phyloP scores from a whole-genome alignment of 108 stramenopile species.

The Chaetoceros muelleri region DNA sequence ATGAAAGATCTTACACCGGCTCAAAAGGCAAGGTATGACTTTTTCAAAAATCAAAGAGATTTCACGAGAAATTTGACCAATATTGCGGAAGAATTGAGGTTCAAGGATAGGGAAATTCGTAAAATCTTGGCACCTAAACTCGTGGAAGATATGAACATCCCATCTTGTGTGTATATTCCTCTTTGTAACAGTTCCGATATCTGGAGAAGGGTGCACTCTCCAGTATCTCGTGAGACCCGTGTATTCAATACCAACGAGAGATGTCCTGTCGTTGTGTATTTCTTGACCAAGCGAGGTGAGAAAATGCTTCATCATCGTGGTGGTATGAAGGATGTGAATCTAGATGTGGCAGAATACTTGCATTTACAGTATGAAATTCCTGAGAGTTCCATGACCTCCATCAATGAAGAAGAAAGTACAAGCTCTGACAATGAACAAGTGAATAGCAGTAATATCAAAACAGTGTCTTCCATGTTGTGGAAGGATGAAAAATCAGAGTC shows the following conservation, averaged over 20 bases:
- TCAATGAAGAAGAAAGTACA: conserved; percentile 9
- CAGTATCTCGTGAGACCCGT: conserved; percentile 73
- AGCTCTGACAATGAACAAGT: conserved; percentile 15
- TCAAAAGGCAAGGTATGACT: conserved; percentile 80
- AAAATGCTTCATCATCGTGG: conserved; percentile 13
- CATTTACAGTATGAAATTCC: conserved; percentile 69
- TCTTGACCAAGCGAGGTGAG: conserved; percentile 75
- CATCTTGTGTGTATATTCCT: conserved; percentile 85
- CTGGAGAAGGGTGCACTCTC: conserved; percentile 67
- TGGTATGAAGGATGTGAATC: conserved; percentile 47
- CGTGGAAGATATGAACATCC: conserved; percentile 55
- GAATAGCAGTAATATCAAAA: conserved; percentile 3
- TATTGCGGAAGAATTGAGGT: conserved; percentile 92
- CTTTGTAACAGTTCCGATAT: conserved; percentile 85
- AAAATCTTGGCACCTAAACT: conserved; percentile 63
- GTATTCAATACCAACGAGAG: conserved; percentile 96
- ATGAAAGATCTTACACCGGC: conserved; percentile 45
- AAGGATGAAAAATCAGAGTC: conserved; percentile 5
- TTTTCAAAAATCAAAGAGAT: conserved; percentile 84
- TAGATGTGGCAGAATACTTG: conserved; percentile 93
- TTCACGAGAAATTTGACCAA: conserved; percentile 85
- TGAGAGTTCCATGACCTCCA: conserved; percentile 15
- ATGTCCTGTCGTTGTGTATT: conserved; percentile 91
- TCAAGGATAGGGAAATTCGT: conserved; percentile 76
- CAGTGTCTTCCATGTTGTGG: background rate